Base-by-base conservation (phyloP, 2,329 filamentous ascomycete genomes). In the Talaromyces sp. region DNA sequence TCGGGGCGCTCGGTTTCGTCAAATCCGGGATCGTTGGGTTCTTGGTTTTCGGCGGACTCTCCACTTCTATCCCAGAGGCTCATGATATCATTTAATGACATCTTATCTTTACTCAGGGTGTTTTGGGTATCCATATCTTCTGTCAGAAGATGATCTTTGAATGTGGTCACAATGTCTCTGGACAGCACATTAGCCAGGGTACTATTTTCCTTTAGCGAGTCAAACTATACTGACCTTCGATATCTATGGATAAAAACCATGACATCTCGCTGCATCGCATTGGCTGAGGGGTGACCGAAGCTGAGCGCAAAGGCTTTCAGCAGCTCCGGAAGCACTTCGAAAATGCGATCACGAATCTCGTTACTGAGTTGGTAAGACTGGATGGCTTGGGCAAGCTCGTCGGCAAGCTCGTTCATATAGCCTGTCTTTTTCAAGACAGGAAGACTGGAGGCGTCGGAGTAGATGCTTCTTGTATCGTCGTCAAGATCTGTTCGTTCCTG, bases 161-260 rank as follows among this genome's bases (percentile, higher is more conserved):
- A 41, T 3, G 35, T 48, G 38, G 38, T 24, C 17, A 54, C 56
- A 5, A 58, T 58, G 46, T 58, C 46, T 29, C 56, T 58, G 41
- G 29, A 54, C 6, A 31, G n/a, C 12, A 51, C 17, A 53, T 43
- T n/a, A 53, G 24, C 17, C 19, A 27, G 38, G 9, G n/a, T 54
- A 14, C 24, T 35, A 26, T 56, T 32, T 29, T 3, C n/a, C 5
- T 26, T 26, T 26, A 1, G 41, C 14, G 24, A 19, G 27, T 32
- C 7, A 10, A 54, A 14, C 31, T 27, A 38, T 19, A 17, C 58
- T 10, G 52, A 61, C 59, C 54, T 61, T 51, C 59, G 54, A 26
- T 61, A 57, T 38, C 21, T 61, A 46, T 57, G 59, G 32, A 61
- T 54, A 21, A 61, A 61, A 17, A 61, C 46, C 59, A 61, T 61